Conservation (phyloP, 257 asterid species). For the Gentiana macrophylla region DNA sequence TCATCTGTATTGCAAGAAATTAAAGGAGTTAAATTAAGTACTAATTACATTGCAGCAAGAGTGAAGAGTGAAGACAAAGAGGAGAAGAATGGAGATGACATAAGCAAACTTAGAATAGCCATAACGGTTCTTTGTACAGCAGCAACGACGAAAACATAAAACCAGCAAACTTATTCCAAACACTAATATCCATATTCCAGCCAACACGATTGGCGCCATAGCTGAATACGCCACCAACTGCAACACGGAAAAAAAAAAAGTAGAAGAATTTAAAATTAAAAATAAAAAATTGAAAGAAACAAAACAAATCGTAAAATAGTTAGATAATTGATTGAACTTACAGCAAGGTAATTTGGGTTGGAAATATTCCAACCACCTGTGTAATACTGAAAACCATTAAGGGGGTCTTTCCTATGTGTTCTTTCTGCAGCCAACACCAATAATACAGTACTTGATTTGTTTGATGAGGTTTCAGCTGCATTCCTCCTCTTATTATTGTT, state of each 20-base stretch:
- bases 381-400: constrained; percentile 10
- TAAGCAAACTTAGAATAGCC: constrained; percentile 19
- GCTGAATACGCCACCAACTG: constrained; percentile 22
- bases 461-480: constrained; percentile 6
- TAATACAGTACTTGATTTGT: constrained; percentile 7
- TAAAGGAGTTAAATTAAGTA: neutral
- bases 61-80: constrained; percentile 27
- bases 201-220: constrained; percentile 10
- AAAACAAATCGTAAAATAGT: neutral
- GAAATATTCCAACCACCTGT: constrained; percentile 29
- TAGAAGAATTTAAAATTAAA: neutral
- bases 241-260: constrained; percentile 1
- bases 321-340: neutral
- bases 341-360: constrained; percentile 11
- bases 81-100: constrained; percentile 13
- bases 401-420: constrained; percentile 24
- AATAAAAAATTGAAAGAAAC: neutral
- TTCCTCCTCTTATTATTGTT: constrained; percentile 5
- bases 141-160: constrained; percentile 20
- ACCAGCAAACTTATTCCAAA: constrained; percentile 20
- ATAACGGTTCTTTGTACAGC: constrained; percentile 11
- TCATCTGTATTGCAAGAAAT: neutral
- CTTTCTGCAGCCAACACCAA: constrained; percentile 24
- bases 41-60: constrained; percentile 16
- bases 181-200: constrained; percentile 14